These are phyloP conservation scores for Phytophthora lateralis DNA, from an alignment of 352 stramenopile genomes.

Conservation along the genomic window DNA sequence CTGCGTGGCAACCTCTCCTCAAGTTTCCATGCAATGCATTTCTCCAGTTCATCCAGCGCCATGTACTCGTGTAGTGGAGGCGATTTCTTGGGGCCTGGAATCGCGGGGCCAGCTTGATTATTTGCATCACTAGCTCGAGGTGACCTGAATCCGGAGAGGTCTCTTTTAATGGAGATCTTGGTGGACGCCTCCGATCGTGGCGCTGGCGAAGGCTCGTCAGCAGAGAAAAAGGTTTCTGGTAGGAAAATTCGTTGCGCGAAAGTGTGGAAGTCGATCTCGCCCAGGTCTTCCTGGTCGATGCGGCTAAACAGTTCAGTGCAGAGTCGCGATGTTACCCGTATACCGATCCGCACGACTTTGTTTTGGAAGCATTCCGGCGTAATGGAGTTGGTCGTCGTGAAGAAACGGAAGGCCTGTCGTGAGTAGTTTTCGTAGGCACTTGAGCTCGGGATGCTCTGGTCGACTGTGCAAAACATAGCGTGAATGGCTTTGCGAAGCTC, in stretches of 20 bases:
- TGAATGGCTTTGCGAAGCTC: constrained; percentile 59
- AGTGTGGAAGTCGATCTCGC: constrained; percentile 66
- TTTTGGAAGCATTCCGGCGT: constrained; percentile 67
- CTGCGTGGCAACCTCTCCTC: constrained; percentile 55
- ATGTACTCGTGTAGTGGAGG: constrained; percentile 55
- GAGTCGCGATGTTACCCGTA: constrained; percentile 48
- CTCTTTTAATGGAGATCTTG: constrained; percentile 1
- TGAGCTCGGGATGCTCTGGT: constrained; percentile 40
- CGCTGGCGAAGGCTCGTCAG: constrained; percentile 10
- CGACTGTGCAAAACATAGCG: constrained; percentile 47
- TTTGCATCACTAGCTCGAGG: constrained; percentile 5
- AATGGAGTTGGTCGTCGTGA: constrained; percentile 80
- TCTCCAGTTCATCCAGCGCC: constrained; percentile 56
- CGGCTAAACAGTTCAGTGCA: constrained; percentile 63
- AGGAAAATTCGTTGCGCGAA: constrained; percentile 69
- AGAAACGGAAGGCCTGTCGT: constrained; percentile 75
- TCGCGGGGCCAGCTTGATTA: constrained; percentile 2
- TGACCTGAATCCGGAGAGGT: not conserved
- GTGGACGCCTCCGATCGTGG: not conserved
- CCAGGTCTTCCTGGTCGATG: constrained; percentile 69
- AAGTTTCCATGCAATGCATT: constrained; percentile 62
- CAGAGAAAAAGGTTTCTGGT: constrained; percentile 39
- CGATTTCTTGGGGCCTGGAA: constrained; percentile 25
- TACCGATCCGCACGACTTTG: constrained; percentile 63
- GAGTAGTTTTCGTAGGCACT: constrained; percentile 65